A percentile compares a stretch with the other conserved stretches of the same genome.
These are phyloP conservation scores for Apiospora rasikravindrae DNA, from an alignment of 2,329 filamentous ascomycete genomes.

Conservation along the genomic window DNA sequence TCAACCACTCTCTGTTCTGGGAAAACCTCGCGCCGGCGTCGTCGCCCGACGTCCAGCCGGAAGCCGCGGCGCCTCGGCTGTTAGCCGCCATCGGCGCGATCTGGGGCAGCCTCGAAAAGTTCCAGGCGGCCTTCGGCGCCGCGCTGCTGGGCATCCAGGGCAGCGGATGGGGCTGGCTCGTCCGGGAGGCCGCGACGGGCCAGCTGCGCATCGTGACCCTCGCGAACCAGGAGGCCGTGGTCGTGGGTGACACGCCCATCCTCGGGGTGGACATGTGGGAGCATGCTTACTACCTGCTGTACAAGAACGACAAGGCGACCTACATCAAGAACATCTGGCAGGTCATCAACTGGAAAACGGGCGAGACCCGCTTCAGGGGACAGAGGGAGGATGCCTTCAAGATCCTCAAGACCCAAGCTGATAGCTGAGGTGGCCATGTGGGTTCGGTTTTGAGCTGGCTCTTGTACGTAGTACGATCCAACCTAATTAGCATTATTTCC, in stretches of 20 bases:
- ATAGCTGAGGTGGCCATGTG: not conserved
- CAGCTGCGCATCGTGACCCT: slow-evolving; percentile 76
- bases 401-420: slow-evolving; percentile 32
- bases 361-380: slow-evolving; percentile 63
- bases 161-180: slow-evolving; percentile 88
- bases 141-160: slow-evolving; percentile 76
- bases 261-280: slow-evolving; percentile 92
- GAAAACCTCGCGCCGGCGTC: slow-evolving; percentile 73
- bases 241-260: slow-evolving; percentile 66
- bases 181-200: slow-evolving; percentile 65
- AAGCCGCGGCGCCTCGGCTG: slow-evolving; percentile 60
- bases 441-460: not conserved
- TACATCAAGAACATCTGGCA: slow-evolving; percentile 81
- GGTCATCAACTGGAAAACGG: slow-evolving; percentile 78
- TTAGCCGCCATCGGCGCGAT: slow-evolving; percentile 63
- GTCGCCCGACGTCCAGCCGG: slow-evolving; percentile 60
- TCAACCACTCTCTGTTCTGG: slow-evolving; percentile 95
- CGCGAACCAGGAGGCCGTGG: slow-evolving; percentile 84
- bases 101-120: slow-evolving; percentile 72
- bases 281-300: slow-evolving; percentile 90
- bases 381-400: slow-evolving; percentile 38
- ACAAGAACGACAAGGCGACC: slow-evolving; percentile 75
- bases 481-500: not conserved
- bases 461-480: not conserved
- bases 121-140: slow-evolving; percentile 69